These are phyloP conservation scores for Alternaria dauci DNA, from an alignment of 2,329 filamentous ascomycete species.

Conservation along the genomic window DNA sequence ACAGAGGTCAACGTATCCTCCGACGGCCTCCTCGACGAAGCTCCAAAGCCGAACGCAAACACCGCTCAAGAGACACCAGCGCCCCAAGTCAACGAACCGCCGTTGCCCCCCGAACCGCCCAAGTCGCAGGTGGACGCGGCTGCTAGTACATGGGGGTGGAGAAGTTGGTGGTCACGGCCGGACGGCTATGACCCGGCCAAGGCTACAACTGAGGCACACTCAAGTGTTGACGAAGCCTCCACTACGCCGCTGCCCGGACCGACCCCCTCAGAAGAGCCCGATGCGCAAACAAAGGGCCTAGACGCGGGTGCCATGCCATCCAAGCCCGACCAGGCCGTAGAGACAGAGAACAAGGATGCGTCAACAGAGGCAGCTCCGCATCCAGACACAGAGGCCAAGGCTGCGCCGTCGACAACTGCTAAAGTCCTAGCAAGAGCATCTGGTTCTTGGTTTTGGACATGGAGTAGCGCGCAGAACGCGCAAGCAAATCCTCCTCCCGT, in stretches of 20 bases:
- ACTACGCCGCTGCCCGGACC: conserved; percentile 53
- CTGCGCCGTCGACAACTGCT: conserved; percentile 17
- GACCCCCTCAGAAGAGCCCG: conserved; percentile 47
- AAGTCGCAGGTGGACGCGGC: conserved; percentile 19
- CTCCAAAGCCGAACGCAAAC: conserved; percentile 28
- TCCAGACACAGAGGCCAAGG: conserved; percentile 27
- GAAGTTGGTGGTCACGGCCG: conserved; percentile 61
- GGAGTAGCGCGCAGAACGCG: conserved; percentile 59
- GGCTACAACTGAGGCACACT: conserved; percentile 35
- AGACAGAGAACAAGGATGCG: conserved; percentile 34
- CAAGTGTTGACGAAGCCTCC: conserved; percentile 49
- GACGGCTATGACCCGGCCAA: conserved; percentile 57
- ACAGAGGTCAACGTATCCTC: conserved; percentile 58
- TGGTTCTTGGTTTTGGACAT: conserved; percentile 59
- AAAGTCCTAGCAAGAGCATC: conserved; percentile 29
- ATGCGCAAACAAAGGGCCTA: conserved; percentile 37
- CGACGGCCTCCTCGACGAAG: conserved; percentile 43
- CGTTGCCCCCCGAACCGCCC: conserved; percentile 55
- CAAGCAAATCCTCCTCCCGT: conserved; percentile 37
- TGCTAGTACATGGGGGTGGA: conserved; percentile 51
- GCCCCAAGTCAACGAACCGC: conserved; percentile 44
- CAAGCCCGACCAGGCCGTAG: conserved; percentile 13
- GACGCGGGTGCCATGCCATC: conserved; percentile 13
- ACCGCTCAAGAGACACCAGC: conserved; percentile 22
- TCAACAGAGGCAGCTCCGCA: conserved; percentile 5